phyloP scores from a whole-genome alignment of 805 yeast genomes.

The Priceomyces fermenticarens region DNA sequence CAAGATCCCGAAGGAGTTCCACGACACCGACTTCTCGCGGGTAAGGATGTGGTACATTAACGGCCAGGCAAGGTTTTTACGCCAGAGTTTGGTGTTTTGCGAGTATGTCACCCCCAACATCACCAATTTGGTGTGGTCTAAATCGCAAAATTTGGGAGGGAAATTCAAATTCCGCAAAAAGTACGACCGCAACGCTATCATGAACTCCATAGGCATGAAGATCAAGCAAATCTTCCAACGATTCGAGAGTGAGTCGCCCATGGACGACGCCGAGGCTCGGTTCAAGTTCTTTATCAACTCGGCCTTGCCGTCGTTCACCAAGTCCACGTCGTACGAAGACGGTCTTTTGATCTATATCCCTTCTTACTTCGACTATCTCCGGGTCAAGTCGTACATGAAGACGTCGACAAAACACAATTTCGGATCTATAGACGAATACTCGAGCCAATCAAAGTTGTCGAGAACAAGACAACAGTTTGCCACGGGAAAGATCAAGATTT shows the following conservation, averaged over 20 bases:
- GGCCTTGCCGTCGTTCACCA: conserved; percentile 66
- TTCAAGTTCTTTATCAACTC: conserved; percentile 77
- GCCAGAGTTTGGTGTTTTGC: conserved; percentile 79
- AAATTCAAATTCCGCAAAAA: conserved; percentile 53
- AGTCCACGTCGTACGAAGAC: conserved; percentile 58
- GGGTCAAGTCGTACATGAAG: conserved; percentile 70
- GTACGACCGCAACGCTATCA: conserved; percentile 46
- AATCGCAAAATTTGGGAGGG: conserved; percentile 57
- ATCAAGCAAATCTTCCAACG: conserved; percentile 71
- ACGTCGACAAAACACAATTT: conserved; percentile 61
- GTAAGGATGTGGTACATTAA: conserved; percentile 91
- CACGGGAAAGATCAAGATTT: conserved; percentile 56
- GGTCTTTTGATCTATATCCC: conserved; percentile 84
- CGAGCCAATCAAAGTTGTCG: conserved; percentile 66
- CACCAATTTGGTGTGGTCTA: conserved; percentile 52
- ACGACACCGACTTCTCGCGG: conserved; percentile 87
- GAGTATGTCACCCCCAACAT: conserved; percentile 79
- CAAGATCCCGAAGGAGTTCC: conserved; percentile 68
- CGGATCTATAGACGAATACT: conserved; percentile 80
- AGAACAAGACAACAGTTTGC: conserved; percentile 69
- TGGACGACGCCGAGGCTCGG: conserved; percentile 76
- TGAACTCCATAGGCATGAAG: conserved; percentile 63
- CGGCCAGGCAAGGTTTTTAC: conserved; percentile 65
- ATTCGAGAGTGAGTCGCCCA: conserved; percentile 53
- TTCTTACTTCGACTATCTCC: conserved; percentile 78